A percentile compares a stretch with the other conserved stretches of the same genome.
Conservation (phyloP, 2,329 filamentous ascomycete species). For the Ophiosphaerella narmari region DNA sequence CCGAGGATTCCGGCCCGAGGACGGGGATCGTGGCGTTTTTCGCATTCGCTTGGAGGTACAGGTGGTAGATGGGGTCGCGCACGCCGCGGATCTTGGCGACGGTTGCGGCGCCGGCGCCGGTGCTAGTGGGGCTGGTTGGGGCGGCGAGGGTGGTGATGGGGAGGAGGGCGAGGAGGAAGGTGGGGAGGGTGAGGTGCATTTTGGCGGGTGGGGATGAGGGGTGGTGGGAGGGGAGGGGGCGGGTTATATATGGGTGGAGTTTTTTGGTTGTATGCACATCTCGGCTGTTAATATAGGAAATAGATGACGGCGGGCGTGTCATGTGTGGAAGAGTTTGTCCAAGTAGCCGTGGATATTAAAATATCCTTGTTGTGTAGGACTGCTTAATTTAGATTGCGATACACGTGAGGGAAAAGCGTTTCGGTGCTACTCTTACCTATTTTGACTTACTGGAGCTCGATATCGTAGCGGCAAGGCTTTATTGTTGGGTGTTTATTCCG, state of each 20-base stretch:
- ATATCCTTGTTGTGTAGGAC: no score
- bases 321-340: no score
- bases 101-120: constrained; percentile 49
- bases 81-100: constrained; percentile 58
- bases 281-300: not conserved
- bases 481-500: no score
- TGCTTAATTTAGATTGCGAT: no score
- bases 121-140: constrained; percentile 2
- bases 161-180: not conserved
- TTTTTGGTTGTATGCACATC: not conserved
- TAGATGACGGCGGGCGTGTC: no score
- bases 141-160: not conserved
- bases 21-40: constrained; percentile 53
- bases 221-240: not conserved
- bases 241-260: not conserved
- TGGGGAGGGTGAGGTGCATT: not conserved
- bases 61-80: constrained; percentile 57
- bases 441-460: no score
- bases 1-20: constrained; percentile 57
- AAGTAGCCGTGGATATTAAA: no score
- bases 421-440: no score
- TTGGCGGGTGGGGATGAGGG: not conserved
- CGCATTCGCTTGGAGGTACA: constrained; percentile 56
- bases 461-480: no score
- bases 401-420: no score